Evolutionary conservation across 2,329 filamentous ascomycete genomes (phyloP).

Genomic region (Xylaria sp.): DNA sequence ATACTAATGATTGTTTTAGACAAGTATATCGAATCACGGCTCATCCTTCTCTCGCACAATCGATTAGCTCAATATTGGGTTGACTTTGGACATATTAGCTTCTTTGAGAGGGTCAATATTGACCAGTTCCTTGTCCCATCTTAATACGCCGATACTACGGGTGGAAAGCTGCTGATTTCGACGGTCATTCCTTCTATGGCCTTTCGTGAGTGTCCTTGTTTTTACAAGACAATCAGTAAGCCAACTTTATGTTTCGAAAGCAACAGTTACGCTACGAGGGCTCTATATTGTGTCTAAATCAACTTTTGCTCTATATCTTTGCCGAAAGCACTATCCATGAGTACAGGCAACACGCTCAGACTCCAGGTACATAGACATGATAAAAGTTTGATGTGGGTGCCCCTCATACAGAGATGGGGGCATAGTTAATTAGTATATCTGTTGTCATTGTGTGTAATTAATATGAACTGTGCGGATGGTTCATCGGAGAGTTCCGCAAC

Average conservation of each 20-base stretch:
- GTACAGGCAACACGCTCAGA: neutral
- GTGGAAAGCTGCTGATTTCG: neutral
- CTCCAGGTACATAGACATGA: neutral
- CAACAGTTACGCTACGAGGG: neutral
- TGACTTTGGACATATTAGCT: slow-evolving; percentile 68
- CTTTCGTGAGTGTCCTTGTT: neutral
- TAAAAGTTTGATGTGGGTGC: neutral
- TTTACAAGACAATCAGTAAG: neutral
- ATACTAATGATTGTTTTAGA: slow-evolving; percentile 60
- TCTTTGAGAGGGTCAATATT: slow-evolving; percentile 69
- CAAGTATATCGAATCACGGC: slow-evolving; percentile 76
- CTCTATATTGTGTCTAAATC: no score
- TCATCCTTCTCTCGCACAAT: slow-evolving; percentile 83
- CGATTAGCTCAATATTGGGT: slow-evolving; percentile 86
- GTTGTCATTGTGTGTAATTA: no score
- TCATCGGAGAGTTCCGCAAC: no score
- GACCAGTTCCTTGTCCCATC: slow-evolving; percentile 58
- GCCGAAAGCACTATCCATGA: neutral
- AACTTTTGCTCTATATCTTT: neutral
- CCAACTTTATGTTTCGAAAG: neutral
- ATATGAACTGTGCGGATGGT: no score
- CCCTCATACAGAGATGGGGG: neutral
- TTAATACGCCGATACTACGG: neutral
- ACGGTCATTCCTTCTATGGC: no score
- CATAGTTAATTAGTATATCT: neutral